Evolutionary conservation across 371 early-diverging fungal genomes (phyloP).

Genomic region (Capniomyces stellatus): DNA sequence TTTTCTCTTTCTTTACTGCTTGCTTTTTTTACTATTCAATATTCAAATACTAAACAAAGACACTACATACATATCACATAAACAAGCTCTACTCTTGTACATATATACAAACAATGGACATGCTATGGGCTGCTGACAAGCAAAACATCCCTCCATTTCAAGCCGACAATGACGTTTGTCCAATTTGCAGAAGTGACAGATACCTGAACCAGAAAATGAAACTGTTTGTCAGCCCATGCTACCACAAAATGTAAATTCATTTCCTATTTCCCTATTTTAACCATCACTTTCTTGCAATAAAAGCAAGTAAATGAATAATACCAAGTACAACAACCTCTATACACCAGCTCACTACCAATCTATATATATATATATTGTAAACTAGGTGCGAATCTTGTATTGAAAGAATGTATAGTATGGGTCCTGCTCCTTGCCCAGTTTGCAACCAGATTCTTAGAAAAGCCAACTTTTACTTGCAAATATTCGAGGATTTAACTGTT

Average conservation of each 20-base stretch:
- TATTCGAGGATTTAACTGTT: constrained; percentile 83
- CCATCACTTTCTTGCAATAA: no score
- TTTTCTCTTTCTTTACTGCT: not conserved
- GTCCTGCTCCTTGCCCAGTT: constrained; percentile 85
- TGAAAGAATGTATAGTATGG: constrained; percentile 59
- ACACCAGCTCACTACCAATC: no score
- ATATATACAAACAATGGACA: constrained; percentile 12
- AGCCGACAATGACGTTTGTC: constrained; percentile 65
- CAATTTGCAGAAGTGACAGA: constrained; percentile 86
- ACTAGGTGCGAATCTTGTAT: constrained; percentile 73
- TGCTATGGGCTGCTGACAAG: constrained; percentile 12
- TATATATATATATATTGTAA: no score
- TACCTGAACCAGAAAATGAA: constrained; percentile 87
- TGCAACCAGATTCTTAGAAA: constrained; percentile 69
- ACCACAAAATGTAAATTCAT: constrained; percentile 77
- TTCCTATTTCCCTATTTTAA: no score
- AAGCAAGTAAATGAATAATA: no score
- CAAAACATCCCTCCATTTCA: constrained; percentile 19
- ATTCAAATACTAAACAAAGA: not conserved
- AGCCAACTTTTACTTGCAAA: constrained; percentile 67
- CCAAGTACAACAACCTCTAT: no score
- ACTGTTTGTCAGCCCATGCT: constrained; percentile 90
- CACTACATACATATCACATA: no score
- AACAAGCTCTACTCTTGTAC: no score
- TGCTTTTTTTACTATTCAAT: not conserved